These are phyloP conservation scores for Deinandra increscens DNA, from an alignment of 129 eudicot genomes.

Conservation along the genomic window DNA sequence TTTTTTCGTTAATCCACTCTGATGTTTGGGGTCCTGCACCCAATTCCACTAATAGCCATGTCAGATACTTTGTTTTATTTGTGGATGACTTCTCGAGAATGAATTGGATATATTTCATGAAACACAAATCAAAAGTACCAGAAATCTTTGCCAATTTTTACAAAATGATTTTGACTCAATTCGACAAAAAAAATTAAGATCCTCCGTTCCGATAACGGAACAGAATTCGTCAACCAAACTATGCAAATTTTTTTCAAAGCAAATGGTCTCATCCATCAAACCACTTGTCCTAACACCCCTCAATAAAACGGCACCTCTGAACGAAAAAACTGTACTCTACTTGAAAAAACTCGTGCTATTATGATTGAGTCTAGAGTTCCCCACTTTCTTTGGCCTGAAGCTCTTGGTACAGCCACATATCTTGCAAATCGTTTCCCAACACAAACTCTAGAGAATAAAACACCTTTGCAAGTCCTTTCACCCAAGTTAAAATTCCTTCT, in stretches of 20 bases:
- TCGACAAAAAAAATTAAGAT: too few species aligned
- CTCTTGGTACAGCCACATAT: not conserved
- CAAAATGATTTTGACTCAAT: too few species aligned
- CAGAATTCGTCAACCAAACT: not conserved
- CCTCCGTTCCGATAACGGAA: not conserved
- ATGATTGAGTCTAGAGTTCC: not conserved
- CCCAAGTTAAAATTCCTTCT: not conserved
- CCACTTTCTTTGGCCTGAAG: not conserved
- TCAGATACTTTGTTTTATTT: not conserved
- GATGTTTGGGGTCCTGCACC: not conserved
- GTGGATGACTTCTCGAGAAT: not conserved
- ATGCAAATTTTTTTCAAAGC: not conserved
- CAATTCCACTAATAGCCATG: not conserved
- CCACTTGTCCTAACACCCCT: not conserved
- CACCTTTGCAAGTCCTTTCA: not conserved
- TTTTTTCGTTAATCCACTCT: not conserved
- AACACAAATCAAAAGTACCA: too few species aligned
- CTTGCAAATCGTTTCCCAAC: not conserved
- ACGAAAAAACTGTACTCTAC: not conserved
- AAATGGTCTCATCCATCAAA: not conserved
- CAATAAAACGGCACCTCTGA: not conserved
- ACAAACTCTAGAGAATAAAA: not conserved
- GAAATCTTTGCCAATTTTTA: too few species aligned
- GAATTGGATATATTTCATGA: not conserved
- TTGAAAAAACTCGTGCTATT: not conserved